A percentile compares a stretch with the other conserved stretches of the same genome.
These are phyloP conservation scores for Parathielavia hyrcaniae DNA, from an alignment of 495 filamentous ascomycete genomes.

Conservation along the genomic window DNA sequence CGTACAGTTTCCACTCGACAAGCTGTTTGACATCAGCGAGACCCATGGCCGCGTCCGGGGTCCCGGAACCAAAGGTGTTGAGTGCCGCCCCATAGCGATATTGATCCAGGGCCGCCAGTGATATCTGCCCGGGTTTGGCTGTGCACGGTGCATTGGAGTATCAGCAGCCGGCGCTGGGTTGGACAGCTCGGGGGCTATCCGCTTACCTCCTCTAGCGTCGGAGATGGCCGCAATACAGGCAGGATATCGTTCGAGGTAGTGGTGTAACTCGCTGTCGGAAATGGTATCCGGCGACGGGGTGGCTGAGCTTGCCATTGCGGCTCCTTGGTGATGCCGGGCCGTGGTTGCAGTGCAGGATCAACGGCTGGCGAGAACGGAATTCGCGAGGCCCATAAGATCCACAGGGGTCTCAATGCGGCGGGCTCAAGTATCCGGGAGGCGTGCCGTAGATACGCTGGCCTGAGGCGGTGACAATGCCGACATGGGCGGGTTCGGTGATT, in stretches of 20 bases:
- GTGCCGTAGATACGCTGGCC: conserved; percentile 23
- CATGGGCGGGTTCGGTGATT: neutral
- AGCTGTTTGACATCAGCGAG: conserved; percentile 45
- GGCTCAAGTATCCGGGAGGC: conserved; percentile 20
- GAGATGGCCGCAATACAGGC: conserved; percentile 39
- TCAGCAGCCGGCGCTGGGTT: conserved; percentile 8
- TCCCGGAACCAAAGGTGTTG: conserved; percentile 31
- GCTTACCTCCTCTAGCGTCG: conserved; percentile 36
- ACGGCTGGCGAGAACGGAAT: conserved; percentile 2
- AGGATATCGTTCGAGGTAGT: conserved; percentile 33
- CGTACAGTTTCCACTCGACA: conserved; percentile 77
- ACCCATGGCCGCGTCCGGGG: conserved; percentile 30
- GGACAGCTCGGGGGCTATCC: neutral
- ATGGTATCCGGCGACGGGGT: conserved; percentile 32
- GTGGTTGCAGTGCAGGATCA: conserved; percentile 19
- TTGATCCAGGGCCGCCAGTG: conserved; percentile 43
- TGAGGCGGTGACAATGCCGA: neutral
- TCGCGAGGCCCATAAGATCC: too few species aligned
- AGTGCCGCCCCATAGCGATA: conserved; percentile 45
- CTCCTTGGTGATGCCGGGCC: conserved; percentile 22
- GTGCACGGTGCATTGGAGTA: neutral
- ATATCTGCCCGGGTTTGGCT: conserved; percentile 41
- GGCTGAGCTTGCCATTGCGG: conserved; percentile 27
- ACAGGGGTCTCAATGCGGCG: conserved; percentile 7
- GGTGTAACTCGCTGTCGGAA: conserved; percentile 32